Evolutionary conservation across 1,284 basidiomycete species (phyloP).

Genomic region (Cutaneotrichosporon sp.): DNA sequence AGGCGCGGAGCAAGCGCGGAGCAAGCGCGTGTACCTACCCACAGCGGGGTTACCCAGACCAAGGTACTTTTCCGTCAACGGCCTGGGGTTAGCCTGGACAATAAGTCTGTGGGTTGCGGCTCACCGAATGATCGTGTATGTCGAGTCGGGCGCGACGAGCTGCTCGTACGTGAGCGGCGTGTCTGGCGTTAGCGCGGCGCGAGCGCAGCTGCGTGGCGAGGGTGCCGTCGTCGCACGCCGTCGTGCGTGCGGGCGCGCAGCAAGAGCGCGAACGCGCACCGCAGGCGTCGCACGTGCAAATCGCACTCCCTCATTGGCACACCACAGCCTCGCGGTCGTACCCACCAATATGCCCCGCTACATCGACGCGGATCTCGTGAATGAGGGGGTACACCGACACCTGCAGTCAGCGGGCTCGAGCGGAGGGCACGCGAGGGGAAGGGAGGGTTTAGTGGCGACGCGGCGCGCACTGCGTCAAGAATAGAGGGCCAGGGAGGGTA

Average conservation of each 20-base stretch:
- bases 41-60: constrained; percentile 42
- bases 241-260: too few relatives aligned
- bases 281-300: too few relatives aligned
- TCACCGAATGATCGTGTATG: constrained; percentile 67
- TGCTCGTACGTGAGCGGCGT: constrained; percentile 70
- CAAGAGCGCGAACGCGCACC: too few relatives aligned
- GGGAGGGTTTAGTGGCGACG: too few relatives aligned
- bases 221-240: constrained; percentile 1
- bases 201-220: constrained; percentile 1
- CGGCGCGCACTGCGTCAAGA: not conserved
- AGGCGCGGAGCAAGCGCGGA: constrained; percentile 35
- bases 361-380: constrained; percentile 46
- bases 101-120: too few relatives aligned
- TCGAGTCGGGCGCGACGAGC: constrained; percentile 74
- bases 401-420: constrained; percentile 6
- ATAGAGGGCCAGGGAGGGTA: not conserved
- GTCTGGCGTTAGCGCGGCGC: constrained; percentile 52
- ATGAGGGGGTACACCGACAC: constrained; percentile 46
- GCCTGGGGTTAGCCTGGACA: constrained; percentile 21
- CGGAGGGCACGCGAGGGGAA: not conserved
- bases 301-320: too few relatives aligned
- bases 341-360: constrained; percentile 47
- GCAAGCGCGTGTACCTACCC: constrained; percentile 49
- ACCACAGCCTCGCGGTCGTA: too few relatives aligned
- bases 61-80: constrained; percentile 47